Percentiles rank a stretch among this genome's conserved stretches.
Conservation (phyloP, 1,139 yeast species). For the Lodderomyces theae region DNA sequence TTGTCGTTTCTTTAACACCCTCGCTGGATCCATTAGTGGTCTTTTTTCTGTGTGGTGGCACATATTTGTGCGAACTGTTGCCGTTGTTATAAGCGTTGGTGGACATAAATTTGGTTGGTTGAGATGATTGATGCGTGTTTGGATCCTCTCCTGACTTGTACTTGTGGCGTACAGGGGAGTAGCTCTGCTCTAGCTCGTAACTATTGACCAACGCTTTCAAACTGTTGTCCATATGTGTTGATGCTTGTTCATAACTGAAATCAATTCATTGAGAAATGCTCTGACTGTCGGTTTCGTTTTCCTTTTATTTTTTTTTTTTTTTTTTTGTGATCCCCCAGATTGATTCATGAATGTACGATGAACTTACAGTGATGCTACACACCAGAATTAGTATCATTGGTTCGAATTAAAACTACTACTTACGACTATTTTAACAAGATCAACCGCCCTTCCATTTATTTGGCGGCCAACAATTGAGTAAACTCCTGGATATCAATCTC, state of each 20-base stretch:
- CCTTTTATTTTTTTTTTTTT: neutral
- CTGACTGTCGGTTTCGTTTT: too few species aligned
- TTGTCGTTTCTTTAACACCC: neutral
- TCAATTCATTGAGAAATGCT: too few species aligned
- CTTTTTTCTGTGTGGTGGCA: neutral
- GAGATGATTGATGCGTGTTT: neutral
- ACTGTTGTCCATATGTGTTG: conserved; percentile 1
- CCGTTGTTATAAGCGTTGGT: too few species aligned
- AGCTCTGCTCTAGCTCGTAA: neutral
- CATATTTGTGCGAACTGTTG: neutral
- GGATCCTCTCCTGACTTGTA: neutral
- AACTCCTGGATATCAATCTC: conserved; percentile 95
- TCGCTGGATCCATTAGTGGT: neutral
- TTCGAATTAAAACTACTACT: neutral
- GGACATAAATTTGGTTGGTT: neutral
- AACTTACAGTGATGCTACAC: too few species aligned
- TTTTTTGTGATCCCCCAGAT: too few species aligned
- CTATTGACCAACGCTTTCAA: neutral
- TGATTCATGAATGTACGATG: too few species aligned
- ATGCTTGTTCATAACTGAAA: neutral
- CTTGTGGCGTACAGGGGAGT: neutral
- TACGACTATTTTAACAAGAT: neutral
- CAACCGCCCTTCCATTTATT: conserved; percentile 23
- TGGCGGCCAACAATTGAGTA: conserved; percentile 67
- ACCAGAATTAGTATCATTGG: too few species aligned